These are phyloP conservation scores for Cenchrus americanus DNA, from an alignment of 176 grass and related monocot genomes.

Conservation along the genomic window DNA sequence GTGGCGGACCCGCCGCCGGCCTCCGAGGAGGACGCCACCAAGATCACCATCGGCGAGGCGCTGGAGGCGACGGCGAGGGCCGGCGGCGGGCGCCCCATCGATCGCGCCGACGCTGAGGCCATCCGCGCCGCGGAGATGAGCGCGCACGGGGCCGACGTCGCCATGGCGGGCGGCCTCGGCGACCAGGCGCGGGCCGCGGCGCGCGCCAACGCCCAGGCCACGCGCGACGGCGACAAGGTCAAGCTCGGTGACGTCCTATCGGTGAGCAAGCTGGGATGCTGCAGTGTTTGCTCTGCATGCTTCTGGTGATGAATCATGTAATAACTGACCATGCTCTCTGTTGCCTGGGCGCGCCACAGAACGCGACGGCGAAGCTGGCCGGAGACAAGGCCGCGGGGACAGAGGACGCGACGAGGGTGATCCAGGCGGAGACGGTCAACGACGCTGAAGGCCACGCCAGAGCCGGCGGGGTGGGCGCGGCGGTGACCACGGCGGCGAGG, in stretches of 20 bases:
- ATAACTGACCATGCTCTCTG: too few species aligned
- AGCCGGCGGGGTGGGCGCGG: conserved; percentile 52
- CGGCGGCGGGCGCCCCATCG: conserved; percentile 46
- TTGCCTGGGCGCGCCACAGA: conserved; percentile 24
- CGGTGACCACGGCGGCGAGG: conserved; percentile 58
- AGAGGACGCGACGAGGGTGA: conserved; percentile 57
- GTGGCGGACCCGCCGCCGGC: conserved; percentile 37
- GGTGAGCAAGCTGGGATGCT: conserved; percentile 20
- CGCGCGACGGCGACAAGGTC: conserved; percentile 58
- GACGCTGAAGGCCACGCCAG: conserved; percentile 37
- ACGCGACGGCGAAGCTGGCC: conserved; percentile 53
- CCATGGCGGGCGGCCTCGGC: conserved; percentile 50
- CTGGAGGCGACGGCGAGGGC: conserved; percentile 55
- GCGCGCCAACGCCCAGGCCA: conserved; percentile 41
- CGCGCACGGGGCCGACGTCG: conserved; percentile 27
- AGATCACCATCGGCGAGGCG: conserved; percentile 75
- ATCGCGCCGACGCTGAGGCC: conserved; percentile 62
- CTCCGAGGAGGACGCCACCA: conserved; percentile 20
- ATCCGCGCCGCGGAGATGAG: conserved; percentile 65
- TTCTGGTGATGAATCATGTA: not conserved
- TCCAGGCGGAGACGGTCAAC: conserved; percentile 55
- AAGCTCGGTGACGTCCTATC: conserved; percentile 62
- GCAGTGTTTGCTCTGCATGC: not conserved
- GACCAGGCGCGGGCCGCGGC: conserved; percentile 55
- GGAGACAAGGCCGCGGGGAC: conserved; percentile 47